A percentile compares a stretch with the other conserved stretches of the same genome.
Evolutionary conservation across 2,329 filamentous ascomycete species (phyloP).

Genomic region (Trichoderma koningii): DNA sequence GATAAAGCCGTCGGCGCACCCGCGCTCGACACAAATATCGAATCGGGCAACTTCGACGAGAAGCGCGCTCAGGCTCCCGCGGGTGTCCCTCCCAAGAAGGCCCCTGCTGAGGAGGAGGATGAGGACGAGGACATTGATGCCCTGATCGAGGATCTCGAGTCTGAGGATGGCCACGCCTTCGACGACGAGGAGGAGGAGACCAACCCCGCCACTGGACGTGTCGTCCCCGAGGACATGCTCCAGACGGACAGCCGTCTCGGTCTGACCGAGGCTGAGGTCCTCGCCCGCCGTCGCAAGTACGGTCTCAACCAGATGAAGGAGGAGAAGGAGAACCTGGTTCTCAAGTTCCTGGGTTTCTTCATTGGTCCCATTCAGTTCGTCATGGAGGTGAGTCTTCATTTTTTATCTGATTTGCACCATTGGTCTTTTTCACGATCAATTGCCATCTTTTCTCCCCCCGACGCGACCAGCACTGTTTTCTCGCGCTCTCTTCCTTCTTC

Average conservation of each 20-base stretch:
- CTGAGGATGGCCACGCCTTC: constrained; percentile 69
- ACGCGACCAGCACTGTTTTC: constrained; percentile 17
- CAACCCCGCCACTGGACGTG: constrained; percentile 57
- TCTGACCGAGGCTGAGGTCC: constrained; percentile 71
- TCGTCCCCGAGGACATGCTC: constrained; percentile 72
- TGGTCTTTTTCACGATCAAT: not conserved
- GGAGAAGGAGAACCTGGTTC: constrained; percentile 79
- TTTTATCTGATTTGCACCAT: not conserved
- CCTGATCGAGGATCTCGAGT: constrained; percentile 85
- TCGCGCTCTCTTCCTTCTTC: not conserved
- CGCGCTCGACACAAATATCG: constrained; percentile 65
- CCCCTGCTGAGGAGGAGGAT: constrained; percentile 67
- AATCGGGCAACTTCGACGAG: constrained; percentile 66
- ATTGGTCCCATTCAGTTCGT: constrained; percentile 90
- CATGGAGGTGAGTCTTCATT: constrained; percentile 69
- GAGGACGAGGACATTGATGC: constrained; percentile 79
- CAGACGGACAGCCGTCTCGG: constrained; percentile 73
- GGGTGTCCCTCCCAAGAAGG: constrained; percentile 42
- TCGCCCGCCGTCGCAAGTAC: constrained; percentile 65
- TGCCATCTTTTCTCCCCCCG: not conserved
- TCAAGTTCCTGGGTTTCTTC: constrained; percentile 84
- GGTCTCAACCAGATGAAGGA: constrained; percentile 90
- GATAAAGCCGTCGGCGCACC: constrained; percentile 54
- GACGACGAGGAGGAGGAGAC: constrained; percentile 60
- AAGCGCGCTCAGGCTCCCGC: constrained; percentile 50